A percentile compares a stretch with the other conserved stretches of the same genome.
phyloP scores from a whole-genome alignment of 352 stramenopile species.

The Pilasporangium apinafurcum region DNA sequence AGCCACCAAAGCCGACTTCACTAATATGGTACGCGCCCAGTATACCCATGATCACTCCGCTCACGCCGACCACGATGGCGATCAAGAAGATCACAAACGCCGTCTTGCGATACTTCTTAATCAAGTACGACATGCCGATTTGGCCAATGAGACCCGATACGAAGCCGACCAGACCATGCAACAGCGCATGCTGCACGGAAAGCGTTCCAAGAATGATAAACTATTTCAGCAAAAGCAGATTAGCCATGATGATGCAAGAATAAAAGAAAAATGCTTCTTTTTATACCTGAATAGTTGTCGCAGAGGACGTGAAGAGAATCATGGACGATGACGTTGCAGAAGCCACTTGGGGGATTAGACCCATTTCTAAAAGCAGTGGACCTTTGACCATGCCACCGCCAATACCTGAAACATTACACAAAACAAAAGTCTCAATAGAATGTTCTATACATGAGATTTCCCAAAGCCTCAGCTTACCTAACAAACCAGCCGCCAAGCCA shows the following conservation, averaged over 20 bases:
- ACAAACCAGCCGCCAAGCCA: constrained; percentile 60
- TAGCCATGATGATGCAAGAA: not conserved
- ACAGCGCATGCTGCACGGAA: constrained; percentile 85
- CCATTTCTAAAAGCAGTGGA: constrained; percentile 87
- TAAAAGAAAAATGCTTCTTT: not conserved
- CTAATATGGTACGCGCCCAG: constrained; percentile 48
- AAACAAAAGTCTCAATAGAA: constrained; percentile 5
- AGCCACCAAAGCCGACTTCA: constrained; percentile 60
- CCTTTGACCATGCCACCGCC: constrained; percentile 90
- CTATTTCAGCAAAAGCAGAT: constrained; percentile 9
- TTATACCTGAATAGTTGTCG: constrained; percentile 82
- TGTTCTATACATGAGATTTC: not conserved
- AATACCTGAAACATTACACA: no score
- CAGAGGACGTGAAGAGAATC: constrained; percentile 93
- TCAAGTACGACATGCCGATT: constrained; percentile 86
- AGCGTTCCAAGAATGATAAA: constrained; percentile 94
- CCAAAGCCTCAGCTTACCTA: no score
- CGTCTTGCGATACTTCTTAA: constrained; percentile 87
- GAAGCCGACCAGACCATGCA: constrained; percentile 91
- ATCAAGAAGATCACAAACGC: constrained; percentile 79
- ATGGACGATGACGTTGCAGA: constrained; percentile 88
- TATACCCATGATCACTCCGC: constrained; percentile 66
- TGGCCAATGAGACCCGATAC: constrained; percentile 89
- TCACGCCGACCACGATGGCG: constrained; percentile 62
- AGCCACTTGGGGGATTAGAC: constrained; percentile 80